Evolutionary conservation across 2,329 filamentous ascomycete species (phyloP).

Genomic region (Nannizziopsis arthrosporioides): DNA sequence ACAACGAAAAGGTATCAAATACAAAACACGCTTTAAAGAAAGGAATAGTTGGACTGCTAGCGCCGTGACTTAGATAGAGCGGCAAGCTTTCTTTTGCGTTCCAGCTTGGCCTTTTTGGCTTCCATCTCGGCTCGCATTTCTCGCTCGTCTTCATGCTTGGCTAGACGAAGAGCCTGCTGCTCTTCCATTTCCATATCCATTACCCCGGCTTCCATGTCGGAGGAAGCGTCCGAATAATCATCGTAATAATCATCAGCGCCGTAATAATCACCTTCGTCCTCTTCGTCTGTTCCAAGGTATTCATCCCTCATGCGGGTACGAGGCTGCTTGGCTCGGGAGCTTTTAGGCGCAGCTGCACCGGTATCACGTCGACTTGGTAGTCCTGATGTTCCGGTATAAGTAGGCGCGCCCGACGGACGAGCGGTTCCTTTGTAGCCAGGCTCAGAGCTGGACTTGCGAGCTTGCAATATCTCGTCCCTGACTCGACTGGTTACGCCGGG

Average conservation of each 20-base stretch:
- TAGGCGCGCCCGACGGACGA: slow-evolving; percentile 16
- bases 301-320: slow-evolving; percentile 27
- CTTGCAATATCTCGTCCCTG: slow-evolving; percentile 17
- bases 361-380: slow-evolving; percentile 21
- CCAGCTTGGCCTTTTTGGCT: slow-evolving; percentile 38
- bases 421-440: slow-evolving; percentile 31
- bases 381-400: slow-evolving; percentile 36
- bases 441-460: slow-evolving; percentile 22
- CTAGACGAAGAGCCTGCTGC: slow-evolving; percentile 29
- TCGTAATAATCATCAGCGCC: slow-evolving; percentile 29
- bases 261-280: slow-evolving; percentile 36
- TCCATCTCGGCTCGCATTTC: slow-evolving; percentile 34
- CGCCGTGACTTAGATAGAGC: slow-evolving; percentile 27
- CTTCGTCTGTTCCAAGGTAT: slow-evolving; percentile 38
- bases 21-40: not conserved
- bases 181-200: slow-evolving; percentile 39
- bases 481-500: slow-evolving; percentile 14
- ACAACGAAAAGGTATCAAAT: not conserved
- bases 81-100: slow-evolving; percentile 33
- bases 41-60: slow-evolving; percentile 13
- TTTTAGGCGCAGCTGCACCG: slow-evolving; percentile 20
- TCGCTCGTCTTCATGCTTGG: slow-evolving; percentile 37
- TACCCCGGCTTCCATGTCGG: slow-evolving; percentile 42
- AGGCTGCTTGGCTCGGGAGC: slow-evolving; percentile 1
- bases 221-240: slow-evolving; percentile 36